These are phyloP conservation scores for Pterocarpus santalinus DNA, from an alignment of 306 rosid species.

Conservation along the genomic window DNA sequence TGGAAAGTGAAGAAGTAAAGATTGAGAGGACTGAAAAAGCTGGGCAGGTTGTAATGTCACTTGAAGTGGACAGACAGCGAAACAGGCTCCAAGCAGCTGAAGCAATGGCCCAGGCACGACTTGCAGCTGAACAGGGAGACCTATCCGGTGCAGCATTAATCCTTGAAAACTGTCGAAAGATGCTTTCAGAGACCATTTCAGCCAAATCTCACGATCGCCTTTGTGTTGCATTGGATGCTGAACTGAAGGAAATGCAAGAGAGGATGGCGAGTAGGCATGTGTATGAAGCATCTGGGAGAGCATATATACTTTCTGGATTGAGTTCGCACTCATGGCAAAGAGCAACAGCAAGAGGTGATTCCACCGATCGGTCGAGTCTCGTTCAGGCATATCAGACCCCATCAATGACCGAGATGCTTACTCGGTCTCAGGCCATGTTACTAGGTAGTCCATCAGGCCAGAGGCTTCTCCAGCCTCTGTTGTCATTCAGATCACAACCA, in stretches of 20 bases:
- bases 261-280: constrained; percentile 95
- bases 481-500: constrained; percentile 72
- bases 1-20: constrained; percentile 79
- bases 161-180: constrained; percentile 83
- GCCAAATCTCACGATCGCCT: constrained; percentile 77
- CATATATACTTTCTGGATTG: constrained; percentile 94
- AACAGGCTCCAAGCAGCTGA: constrained; percentile 95
- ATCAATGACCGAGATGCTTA: constrained; percentile 94
- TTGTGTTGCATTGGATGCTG: constrained; percentile 91
- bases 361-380: constrained; percentile 89
- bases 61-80: constrained; percentile 92
- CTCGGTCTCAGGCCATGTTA: constrained; percentile 87
- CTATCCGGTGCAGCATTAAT: constrained; percentile 70
- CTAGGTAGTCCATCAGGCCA: constrained; percentile 87
- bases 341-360: constrained; percentile 98
- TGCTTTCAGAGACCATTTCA: constrained; percentile 66
- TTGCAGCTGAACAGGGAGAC: constrained; percentile 87
- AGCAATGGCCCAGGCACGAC: constrained; percentile 87
- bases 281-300: constrained; percentile 97
- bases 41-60: constrained; percentile 68
- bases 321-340: constrained; percentile 99
- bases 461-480: constrained; percentile 83
- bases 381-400: constrained; percentile 94
- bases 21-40: constrained; percentile 69
- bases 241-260: constrained; percentile 97